A percentile compares a stretch with the other conserved stretches of the same genome.
phyloP scores from a whole-genome alignment of 2,329 filamentous ascomycete species.

The Boeremia lycopersici region DNA sequence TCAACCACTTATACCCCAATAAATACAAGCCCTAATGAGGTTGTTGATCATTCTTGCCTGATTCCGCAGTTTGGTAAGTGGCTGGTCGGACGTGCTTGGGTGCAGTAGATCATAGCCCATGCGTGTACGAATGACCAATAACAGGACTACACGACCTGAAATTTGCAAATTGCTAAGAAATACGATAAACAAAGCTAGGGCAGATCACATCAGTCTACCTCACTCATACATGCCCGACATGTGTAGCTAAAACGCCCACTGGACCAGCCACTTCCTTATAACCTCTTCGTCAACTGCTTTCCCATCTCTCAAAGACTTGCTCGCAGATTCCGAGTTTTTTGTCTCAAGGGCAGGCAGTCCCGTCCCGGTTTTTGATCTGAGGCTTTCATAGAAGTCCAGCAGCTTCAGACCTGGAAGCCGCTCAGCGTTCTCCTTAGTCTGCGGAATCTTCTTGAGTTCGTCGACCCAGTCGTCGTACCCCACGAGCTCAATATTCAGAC shows the following conservation, averaged over 20 bases:
- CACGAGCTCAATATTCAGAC: background rate
- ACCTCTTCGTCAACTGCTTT: background rate
- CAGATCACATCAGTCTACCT: too few relatives aligned
- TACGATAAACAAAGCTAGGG: too few relatives aligned
- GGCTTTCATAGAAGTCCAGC: constrained; percentile 14
- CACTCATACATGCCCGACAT: background rate
- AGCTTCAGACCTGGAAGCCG: constrained; percentile 13
- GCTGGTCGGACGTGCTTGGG: too few relatives aligned
- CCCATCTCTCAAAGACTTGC: background rate
- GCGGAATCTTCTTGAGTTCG: constrained; percentile 8
- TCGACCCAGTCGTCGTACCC: constrained; percentile 13
- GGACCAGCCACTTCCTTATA: constrained; percentile 7
- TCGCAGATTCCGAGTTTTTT: background rate
- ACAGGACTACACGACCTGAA: too few relatives aligned
- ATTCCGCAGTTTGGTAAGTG: too few relatives aligned
- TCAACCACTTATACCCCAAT: too few relatives aligned
- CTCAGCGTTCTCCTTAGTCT: constrained; percentile 19
- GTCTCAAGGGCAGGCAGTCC: constrained; percentile 13
- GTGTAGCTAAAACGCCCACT: constrained; percentile 4
- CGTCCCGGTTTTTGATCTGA: background rate
- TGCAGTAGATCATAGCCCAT: too few relatives aligned
- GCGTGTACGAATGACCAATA: too few relatives aligned
- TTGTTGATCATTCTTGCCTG: too few relatives aligned
- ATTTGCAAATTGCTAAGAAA: too few relatives aligned
- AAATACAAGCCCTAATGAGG: too few relatives aligned